phyloP scores from a whole-genome alignment of 192 early-diverging fungal genomes.

The Linnemannia zychae region DNA sequence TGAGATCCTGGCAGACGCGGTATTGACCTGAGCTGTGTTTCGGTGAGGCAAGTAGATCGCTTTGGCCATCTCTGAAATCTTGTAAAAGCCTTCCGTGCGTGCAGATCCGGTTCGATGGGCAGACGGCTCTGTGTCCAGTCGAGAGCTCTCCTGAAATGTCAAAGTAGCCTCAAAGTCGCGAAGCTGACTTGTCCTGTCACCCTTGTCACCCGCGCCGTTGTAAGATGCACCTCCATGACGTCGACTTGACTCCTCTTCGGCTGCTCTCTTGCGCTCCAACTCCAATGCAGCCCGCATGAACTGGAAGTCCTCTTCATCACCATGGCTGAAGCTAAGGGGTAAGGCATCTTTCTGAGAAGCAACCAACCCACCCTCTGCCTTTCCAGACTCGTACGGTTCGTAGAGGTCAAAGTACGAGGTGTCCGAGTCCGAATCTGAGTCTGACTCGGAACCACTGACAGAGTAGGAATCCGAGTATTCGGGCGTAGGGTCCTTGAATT shows the following conservation, averaged over 20 bases:
- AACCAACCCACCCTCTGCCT: conserved; percentile 11
- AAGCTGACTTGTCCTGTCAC: conserved; percentile 14
- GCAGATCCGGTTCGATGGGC: conserved; percentile 81
- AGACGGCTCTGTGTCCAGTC: conserved; percentile 24
- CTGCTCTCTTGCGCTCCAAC: conserved; percentile 48
- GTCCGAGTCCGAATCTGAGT: conserved; percentile 51
- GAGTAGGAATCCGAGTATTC: conserved; percentile 38
- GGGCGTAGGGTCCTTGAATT: conserved; percentile 39
- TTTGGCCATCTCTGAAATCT: conserved; percentile 77
- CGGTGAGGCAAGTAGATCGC: conserved; percentile 71
- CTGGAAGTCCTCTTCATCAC: conserved; percentile 61
- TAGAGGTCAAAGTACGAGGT: conserved; percentile 56
- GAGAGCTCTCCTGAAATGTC: conserved; percentile 24
- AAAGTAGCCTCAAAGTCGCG: conserved; percentile 19
- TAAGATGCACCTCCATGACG: conserved; percentile 12
- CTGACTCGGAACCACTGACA: conserved; percentile 41
- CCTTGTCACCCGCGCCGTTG: background rate
- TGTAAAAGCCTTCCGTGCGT: conserved; percentile 85
- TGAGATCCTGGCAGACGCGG: conserved; percentile 58
- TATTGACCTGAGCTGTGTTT: conserved; percentile 42
- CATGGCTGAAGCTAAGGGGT: conserved; percentile 30
- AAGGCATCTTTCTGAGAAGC: conserved; percentile 25
- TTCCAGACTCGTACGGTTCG: conserved; percentile 42
- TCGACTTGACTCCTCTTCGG: conserved; percentile 44
- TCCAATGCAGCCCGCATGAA: conserved; percentile 62